Evolutionary conservation across 257 asterid genomes (phyloP).

Genomic region (Nicotiana tabacum): DNA sequence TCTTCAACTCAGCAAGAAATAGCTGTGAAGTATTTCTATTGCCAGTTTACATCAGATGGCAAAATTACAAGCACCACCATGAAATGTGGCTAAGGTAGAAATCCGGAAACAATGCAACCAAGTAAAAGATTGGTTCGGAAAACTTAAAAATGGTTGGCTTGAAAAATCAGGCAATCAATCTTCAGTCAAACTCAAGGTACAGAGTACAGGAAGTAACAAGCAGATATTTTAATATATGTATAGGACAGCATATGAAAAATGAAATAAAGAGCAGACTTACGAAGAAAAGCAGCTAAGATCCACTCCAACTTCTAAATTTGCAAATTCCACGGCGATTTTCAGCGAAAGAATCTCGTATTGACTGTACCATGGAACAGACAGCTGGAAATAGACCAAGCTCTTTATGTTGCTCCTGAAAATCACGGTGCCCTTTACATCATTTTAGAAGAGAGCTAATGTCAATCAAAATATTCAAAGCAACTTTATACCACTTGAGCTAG

Average conservation of each 20-base stretch:
- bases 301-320: conserved; percentile 59
- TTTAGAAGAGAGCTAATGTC: neutral
- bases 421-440: neutral
- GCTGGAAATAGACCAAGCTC: conserved; percentile 44
- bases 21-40: neutral
- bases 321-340: conserved; percentile 85
- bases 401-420: conserved; percentile 59
- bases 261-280: neutral
- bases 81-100: neutral
- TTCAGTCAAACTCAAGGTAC: neutral
- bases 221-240: neutral
- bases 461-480: conserved; percentile 7
- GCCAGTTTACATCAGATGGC: neutral
- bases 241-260: neutral
- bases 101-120: neutral
- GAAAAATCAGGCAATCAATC: neutral
- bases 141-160: neutral
- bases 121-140: neutral
- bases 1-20: neutral
- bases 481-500: conserved; percentile 59
- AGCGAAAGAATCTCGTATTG: conserved; percentile 66
- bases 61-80: neutral
- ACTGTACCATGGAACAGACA: conserved; percentile 53
- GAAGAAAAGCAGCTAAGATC: conserved; percentile 18
- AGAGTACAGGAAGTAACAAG: neutral